Conservation (phyloP, 192 early-diverging fungal genomes). For the Pecoramyces ruminantium region DNA sequence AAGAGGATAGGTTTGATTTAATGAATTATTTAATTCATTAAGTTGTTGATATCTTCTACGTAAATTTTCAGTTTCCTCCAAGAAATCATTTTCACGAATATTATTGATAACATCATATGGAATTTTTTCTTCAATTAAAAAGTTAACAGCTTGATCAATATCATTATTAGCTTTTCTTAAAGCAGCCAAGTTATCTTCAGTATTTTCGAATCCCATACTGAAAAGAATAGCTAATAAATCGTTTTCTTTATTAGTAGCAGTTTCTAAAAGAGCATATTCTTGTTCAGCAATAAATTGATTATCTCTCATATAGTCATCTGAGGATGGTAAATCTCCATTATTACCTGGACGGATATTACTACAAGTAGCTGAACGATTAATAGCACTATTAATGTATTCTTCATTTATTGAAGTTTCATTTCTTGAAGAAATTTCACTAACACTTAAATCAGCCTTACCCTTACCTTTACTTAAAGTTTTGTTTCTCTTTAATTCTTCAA, state of each 20-base stretch:
- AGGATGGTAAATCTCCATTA: too few species aligned
- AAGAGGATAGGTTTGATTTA: neutral
- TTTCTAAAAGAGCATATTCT: neutral
- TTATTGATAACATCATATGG: neutral
- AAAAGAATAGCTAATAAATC: neutral
- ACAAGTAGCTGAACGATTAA: too few species aligned
- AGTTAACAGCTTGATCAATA: neutral
- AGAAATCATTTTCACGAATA: neutral
- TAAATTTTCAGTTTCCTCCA: neutral
- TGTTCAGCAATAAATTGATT: neutral
- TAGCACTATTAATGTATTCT: too few species aligned
- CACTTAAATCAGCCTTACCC: too few species aligned
- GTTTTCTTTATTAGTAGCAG: neutral
- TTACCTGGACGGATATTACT: too few species aligned
- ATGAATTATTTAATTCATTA: neutral
- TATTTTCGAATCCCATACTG: neutral
- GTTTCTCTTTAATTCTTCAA: too few species aligned
- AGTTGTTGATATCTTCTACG: neutral
- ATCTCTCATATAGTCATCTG: too few species aligned
- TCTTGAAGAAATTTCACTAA: too few species aligned
- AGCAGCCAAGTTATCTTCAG: neutral
- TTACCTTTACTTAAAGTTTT: too few species aligned
- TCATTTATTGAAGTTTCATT: too few species aligned
- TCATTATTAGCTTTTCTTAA: neutral
- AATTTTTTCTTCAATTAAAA: neutral